phyloP scores from a whole-genome alignment of 225 moss, liverwort and hornwort species.

The Bryum argenteum region DNA sequence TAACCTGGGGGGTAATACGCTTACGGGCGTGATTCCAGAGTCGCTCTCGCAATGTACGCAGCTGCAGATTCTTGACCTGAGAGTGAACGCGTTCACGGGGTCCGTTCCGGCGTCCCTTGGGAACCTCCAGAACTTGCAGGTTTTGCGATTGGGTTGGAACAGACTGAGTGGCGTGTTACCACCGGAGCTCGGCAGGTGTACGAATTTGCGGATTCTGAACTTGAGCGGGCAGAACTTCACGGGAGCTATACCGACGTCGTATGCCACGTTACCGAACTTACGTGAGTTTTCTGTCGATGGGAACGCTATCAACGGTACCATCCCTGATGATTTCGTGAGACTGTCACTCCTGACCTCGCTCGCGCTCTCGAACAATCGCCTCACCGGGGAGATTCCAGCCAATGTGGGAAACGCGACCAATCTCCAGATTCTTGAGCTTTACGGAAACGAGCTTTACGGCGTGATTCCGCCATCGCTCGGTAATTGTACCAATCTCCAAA shows the following conservation, averaged over 20 bases:
- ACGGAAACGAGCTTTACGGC: slow-evolving; percentile 65
- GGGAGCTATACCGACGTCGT: slow-evolving; percentile 59
- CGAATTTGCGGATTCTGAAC: slow-evolving; percentile 51
- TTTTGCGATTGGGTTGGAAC: slow-evolving; percentile 66
- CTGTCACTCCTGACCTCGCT: slow-evolving; percentile 49
- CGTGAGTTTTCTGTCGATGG: slow-evolving; percentile 52
- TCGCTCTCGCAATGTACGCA: slow-evolving; percentile 45
- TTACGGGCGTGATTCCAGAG: slow-evolving; percentile 57
- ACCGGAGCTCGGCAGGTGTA: slow-evolving; percentile 61
- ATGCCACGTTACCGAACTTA: slow-evolving; percentile 51
- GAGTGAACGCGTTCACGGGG: slow-evolving; percentile 57
- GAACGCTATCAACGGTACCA: slow-evolving; percentile 58
- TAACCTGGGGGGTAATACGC: slow-evolving; percentile 48
- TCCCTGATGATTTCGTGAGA: slow-evolving; percentile 55
- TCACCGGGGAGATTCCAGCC: slow-evolving; percentile 44
- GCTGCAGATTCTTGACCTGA: slow-evolving; percentile 63
- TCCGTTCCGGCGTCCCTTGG: slow-evolving; percentile 55
- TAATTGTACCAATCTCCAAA: slow-evolving; percentile 54
- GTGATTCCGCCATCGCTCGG: slow-evolving; percentile 58
- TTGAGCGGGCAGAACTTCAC: slow-evolving; percentile 63
- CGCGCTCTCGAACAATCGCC: slow-evolving; percentile 51
- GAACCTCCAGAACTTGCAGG: slow-evolving; percentile 64
- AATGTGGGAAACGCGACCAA: slow-evolving; percentile 41
- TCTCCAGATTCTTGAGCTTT: slow-evolving; percentile 68
- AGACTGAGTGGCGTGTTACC: slow-evolving; percentile 61